A percentile compares a stretch with the other conserved stretches of the same genome.
Evolutionary conservation across 306 rosid species (phyloP).

Genomic region (Macrotyloma uniflorum): DNA sequence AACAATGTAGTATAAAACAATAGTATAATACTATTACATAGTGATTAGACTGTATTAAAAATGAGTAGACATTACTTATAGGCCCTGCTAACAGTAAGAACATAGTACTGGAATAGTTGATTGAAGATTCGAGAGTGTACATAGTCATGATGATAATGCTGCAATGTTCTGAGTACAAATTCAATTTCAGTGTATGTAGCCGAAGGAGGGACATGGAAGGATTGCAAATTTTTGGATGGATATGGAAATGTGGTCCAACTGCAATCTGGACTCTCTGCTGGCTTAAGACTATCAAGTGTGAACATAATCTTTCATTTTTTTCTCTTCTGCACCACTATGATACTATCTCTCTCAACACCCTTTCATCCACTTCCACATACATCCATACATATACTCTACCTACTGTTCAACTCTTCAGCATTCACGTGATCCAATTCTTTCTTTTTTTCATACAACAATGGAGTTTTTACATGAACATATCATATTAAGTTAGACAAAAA

Average conservation of each 20-base stretch:
- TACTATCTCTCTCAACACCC: not conserved
- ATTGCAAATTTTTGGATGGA: slow-evolving; percentile 13
- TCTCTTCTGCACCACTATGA: too few species aligned
- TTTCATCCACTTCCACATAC: not conserved
- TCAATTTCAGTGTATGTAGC: not conserved
- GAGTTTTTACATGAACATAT: not conserved
- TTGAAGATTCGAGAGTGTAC: not conserved
- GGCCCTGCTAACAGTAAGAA: not conserved
- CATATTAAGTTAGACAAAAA: too few species aligned
- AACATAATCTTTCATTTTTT: too few species aligned
- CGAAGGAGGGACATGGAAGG: not conserved
- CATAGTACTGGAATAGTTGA: not conserved
- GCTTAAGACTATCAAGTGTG: slow-evolving; percentile 11
- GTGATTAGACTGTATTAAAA: too few species aligned
- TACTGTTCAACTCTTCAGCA: not conserved
- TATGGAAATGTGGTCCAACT: slow-evolving; percentile 11
- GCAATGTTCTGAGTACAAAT: not conserved
- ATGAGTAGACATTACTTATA: not conserved
- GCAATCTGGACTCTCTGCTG: not conserved
- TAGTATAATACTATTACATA: too few species aligned
- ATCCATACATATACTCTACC: not conserved
- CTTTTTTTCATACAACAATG: not conserved
- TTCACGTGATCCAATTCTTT: not conserved
- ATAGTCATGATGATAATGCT: not conserved
- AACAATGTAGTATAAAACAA: too few species aligned